These are phyloP conservation scores for Magnaporthiopsis poae DNA, from an alignment of 2,329 filamentous ascomycete genomes.

Conservation along the genomic window DNA sequence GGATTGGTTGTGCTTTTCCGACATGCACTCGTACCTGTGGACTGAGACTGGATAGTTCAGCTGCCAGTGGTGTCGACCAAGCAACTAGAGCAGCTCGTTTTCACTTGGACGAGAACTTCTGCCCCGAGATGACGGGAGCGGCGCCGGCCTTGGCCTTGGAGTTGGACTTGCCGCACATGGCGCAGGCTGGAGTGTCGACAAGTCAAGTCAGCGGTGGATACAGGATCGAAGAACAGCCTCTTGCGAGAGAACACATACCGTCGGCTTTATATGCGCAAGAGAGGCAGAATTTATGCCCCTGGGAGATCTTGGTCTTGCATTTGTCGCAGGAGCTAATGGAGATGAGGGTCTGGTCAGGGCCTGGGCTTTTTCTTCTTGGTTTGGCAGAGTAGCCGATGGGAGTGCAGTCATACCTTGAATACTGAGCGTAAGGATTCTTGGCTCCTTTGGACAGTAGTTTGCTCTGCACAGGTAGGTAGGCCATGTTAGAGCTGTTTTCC, in stretches of 20 bases:
- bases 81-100: constrained; percentile 12
- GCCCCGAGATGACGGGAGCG: constrained; percentile 46
- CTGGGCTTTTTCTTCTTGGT: not conserved
- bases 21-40: not conserved
- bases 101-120: constrained; percentile 55
- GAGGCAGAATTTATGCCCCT: constrained; percentile 51
- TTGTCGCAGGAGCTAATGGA: constrained; percentile 39
- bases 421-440: constrained; percentile 57
- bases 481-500: not conserved
- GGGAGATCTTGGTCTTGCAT: constrained; percentile 55
- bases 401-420: constrained; percentile 32
- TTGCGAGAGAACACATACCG: constrained; percentile 29
- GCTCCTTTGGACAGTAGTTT: constrained; percentile 55
- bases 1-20: no score
- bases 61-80: not conserved
- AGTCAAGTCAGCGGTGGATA: not conserved
- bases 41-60: not conserved
- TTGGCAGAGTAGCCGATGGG: no score
- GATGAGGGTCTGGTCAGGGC: not conserved
- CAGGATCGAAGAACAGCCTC: constrained; percentile 11
- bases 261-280: constrained; percentile 54
- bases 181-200: constrained; percentile 36
- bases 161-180: constrained; percentile 54
- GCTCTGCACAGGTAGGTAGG: constrained; percentile 31
- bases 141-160: constrained; percentile 34